A percentile compares a stretch with the other conserved stretches of the same genome.
Evolutionary conservation across 1,139 yeast species (phyloP).

Genomic region (Magnusiomyces tetraspermus): DNA sequence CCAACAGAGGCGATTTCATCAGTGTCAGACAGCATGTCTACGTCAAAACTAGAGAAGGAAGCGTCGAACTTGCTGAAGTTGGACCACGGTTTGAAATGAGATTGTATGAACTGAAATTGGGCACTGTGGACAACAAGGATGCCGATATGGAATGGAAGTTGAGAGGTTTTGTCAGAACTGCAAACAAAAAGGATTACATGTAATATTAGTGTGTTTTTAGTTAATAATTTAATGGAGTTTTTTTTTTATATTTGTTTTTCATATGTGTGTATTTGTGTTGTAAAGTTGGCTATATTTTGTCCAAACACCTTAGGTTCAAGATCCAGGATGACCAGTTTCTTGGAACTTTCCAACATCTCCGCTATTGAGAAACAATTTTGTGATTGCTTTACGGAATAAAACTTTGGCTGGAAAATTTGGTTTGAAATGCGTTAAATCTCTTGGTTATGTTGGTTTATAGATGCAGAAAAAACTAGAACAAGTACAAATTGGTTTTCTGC

Average conservation of each 20-base stretch:
- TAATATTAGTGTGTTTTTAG: slow-evolving; percentile 14
- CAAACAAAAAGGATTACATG: slow-evolving; percentile 84
- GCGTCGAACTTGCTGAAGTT: slow-evolving; percentile 87
- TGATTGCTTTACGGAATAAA: too few relatives aligned
- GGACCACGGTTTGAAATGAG: slow-evolving; percentile 99
- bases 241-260: neutral
- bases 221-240: neutral
- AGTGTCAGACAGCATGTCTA: slow-evolving; percentile 93
- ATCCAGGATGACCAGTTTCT: too few relatives aligned
- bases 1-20: slow-evolving; percentile 83
- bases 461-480: too few relatives aligned
- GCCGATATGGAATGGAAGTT: slow-evolving; percentile 98
- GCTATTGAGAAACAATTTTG: too few relatives aligned
- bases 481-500: too few relatives aligned
- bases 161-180: slow-evolving; percentile 87
- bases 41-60: slow-evolving; percentile 68
- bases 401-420: too few relatives aligned
- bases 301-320: too few relatives aligned
- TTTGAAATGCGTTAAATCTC: too few relatives aligned
- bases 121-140: slow-evolving; percentile 88
- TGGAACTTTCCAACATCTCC: too few relatives aligned
- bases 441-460: too few relatives aligned
- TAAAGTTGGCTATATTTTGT: too few relatives aligned
- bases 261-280: neutral
- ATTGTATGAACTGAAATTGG: slow-evolving; percentile 74